Evolutionary conservation across 163 green algal species (phyloP).

Genomic region (Volvox carteri): DNA sequence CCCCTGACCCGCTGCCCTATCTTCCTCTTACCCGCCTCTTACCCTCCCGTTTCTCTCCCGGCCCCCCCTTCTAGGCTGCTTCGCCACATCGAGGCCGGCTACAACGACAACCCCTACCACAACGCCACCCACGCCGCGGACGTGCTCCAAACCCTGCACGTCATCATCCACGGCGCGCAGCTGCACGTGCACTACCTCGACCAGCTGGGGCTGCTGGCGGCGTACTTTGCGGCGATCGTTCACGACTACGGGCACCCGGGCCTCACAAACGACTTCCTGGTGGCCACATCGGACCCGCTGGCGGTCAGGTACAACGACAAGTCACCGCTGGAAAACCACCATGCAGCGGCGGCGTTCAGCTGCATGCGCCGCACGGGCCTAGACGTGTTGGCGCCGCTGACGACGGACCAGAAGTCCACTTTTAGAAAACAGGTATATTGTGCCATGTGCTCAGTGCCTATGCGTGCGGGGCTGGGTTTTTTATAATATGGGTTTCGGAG

Average conservation of each 20-base stretch:
- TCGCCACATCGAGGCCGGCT: conserved; percentile 44
- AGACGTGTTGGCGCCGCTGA: conserved; percentile 54
- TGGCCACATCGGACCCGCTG: conserved; percentile 47
- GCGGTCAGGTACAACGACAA: conserved; percentile 74
- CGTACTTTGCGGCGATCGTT: conserved; percentile 59
- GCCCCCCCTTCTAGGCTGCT: conserved; percentile 36
- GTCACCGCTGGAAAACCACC: conserved; percentile 75
- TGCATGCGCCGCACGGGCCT: conserved; percentile 46
- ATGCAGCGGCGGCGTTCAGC: conserved; percentile 64
- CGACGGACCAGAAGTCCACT: neutral
- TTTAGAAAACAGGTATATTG: conserved; percentile 38
- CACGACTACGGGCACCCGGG: conserved; percentile 66
- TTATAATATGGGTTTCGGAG: too few species aligned
- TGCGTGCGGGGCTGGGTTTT: too few species aligned
- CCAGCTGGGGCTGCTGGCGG: conserved; percentile 30
- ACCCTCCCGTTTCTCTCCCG: neutral
- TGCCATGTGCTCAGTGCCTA: neutral
- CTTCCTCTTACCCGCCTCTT: neutral
- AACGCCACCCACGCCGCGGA: conserved; percentile 75
- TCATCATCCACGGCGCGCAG: conserved; percentile 40
- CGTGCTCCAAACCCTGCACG: conserved; percentile 67
- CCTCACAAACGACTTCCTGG: conserved; percentile 67
- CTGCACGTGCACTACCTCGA: conserved; percentile 39
- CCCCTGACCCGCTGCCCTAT: too few species aligned
- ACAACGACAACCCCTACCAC: conserved; percentile 79